Evolutionary conservation across 2,329 filamentous ascomycete species (phyloP), one percentile per base, ranked within the genome.

Genomic region (Ceratocystis smalleyi): DNA sequence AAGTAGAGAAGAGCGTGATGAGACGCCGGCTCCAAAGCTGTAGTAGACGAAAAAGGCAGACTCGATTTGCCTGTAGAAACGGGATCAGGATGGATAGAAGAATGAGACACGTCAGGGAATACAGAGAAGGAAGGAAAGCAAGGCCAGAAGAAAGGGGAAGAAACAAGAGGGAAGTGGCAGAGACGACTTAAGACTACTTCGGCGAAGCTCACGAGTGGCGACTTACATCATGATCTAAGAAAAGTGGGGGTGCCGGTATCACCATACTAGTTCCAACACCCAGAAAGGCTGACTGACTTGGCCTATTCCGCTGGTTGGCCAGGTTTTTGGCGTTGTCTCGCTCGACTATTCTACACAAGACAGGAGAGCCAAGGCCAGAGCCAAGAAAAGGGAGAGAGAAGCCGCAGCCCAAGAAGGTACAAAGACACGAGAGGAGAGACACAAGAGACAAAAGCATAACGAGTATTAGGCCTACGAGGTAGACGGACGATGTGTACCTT

Each of bases 181-280:
- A 27, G 35, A 19, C 32, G 47, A 19, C 60, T 35, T 49, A 64
- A 64, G 43, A 60, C 19, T 15, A 30, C 17, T 27, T 32, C 59
- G 30, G 40, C 35, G 30, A 51, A 62, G 24, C 30, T 49, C 40
- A 22, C 5, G 8, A 35, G 62, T 59, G 49, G 59, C 59, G 40
- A 61, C 59, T 61, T 61, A 49, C 32, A 55, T 43, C 12, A 55
- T 55, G 27, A 54, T 40, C 47, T 43, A 32, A 27, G 30, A 57
- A 57, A 57, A 35, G 54, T 35, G 54, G 54, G 27, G 54, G n/a
- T n/a, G 17, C 30, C 8, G 17, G 54, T 35, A n/a, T n/a, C 17
- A 57, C 54, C 27, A 32, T 35, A 35, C 35, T 40, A 40, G 3
- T 15, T 12, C 35, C 35, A 40, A 15, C 5, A 40, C 35, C 12